Percentiles rank a stretch among this genome's conserved stretches.
Evolutionary conservation across 306 rosid species (phyloP).

Genomic region (Glycine soja): DNA sequence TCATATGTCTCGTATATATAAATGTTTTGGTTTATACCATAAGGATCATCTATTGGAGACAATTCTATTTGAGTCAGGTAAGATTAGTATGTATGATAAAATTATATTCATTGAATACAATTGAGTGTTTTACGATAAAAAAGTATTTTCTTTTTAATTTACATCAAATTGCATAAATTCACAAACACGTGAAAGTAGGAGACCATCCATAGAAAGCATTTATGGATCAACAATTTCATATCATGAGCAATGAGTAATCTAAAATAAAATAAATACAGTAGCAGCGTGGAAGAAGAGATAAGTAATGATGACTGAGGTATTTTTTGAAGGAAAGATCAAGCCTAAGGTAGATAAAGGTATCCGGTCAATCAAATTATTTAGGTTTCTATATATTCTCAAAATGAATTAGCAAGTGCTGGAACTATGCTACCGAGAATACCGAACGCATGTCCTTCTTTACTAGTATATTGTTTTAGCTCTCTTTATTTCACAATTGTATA

Average conservation of each 20-base stretch:
- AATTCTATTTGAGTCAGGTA: no score
- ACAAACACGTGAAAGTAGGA: background rate
- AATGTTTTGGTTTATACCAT: no score
- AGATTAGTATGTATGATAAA: no score
- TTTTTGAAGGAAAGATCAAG: no score
- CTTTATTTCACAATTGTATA: background rate
- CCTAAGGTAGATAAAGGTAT: background rate
- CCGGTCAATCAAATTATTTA: background rate
- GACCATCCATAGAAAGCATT: background rate
- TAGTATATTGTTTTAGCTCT: background rate
- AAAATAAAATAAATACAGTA: background rate
- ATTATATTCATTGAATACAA: no score
- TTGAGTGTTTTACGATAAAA: no score
- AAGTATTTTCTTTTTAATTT: no score
- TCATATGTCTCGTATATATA: no score
- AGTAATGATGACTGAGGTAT: background rate
- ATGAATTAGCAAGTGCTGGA: background rate
- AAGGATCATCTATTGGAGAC: no score
- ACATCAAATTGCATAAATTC: no score
- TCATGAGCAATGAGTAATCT: background rate
- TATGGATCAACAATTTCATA: no score
- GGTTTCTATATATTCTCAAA: background rate
- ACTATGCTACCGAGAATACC: background rate
- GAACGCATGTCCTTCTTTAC: background rate
- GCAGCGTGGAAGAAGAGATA: conserved; percentile 2